Base-by-base conservation (phyloP, 1,139 yeast genomes). In the Arxiozyma heterogenica region DNA sequence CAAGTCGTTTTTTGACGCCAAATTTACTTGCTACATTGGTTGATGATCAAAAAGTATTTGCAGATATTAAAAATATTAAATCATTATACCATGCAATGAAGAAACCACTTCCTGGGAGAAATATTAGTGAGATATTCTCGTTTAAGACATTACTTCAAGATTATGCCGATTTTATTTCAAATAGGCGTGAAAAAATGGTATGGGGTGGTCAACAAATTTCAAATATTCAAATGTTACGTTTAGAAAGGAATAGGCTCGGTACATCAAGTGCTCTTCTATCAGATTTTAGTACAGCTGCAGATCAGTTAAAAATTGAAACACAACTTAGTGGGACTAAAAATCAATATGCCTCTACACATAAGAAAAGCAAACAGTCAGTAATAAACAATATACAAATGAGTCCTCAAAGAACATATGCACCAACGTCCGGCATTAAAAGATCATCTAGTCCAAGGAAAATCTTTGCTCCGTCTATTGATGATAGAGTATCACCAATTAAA, bases 1-100 rank as follows among this genome's bases (percentile, higher is more conserved):
- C 67, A 4, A 67, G 71, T 53, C 56, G 71, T 41, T 69, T 69
- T 55, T 48, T 69, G 30, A 65, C 69, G 1, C 44, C 58, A 3
- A 66, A 64, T 0, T 53, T 69, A 15, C 44, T 67, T 20, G 54
- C 58, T n/a, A 64, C 69, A 18, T 59, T 66, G 55, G 60, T 58
- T 1, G 67, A 64, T 49, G 58, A 60, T 3, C 69, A 68, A 56
- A 58, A 55, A 38, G 61, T 63, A 5, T 64, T 69, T 51, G 60
- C 58, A 9, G 57, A 55, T 45, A 47, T 57, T 11, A 58, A 54
- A 6, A 58, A 54, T 30, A 59, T 69, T 4, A 58, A 59, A 51
- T 50, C 50, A 3, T 54, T 69, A 12, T 68, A 68, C 45, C 47
- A 49, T 7, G 52, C 60, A 15, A 49, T 62, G 53, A 55, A 57